A percentile compares a stretch with the other conserved stretches of the same genome.
These are phyloP conservation scores for Cladosporium austrohemisphaericum DNA, from an alignment of 2,329 filamentous ascomycete species.

Conservation along the genomic window DNA sequence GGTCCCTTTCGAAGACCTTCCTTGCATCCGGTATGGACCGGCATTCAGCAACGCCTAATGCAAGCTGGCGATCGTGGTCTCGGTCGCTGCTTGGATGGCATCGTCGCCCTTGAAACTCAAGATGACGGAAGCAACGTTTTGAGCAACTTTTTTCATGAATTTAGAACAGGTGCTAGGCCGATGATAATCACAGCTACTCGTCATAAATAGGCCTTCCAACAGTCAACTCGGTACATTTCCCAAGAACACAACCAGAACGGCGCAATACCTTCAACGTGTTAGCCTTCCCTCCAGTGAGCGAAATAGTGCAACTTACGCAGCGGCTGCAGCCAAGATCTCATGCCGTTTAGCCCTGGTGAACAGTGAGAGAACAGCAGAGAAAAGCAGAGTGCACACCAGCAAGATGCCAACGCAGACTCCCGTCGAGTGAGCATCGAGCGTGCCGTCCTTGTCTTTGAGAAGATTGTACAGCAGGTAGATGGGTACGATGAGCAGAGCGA, in stretches of 20 bases:
- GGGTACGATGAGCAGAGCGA: constrained; percentile 27
- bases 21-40: too few relatives aligned
- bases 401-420: constrained; percentile 23
- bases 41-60: too few relatives aligned
- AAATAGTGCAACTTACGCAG: constrained; percentile 28
- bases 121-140: too few relatives aligned
- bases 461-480: constrained; percentile 28
- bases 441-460: constrained; percentile 15
- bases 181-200: too few relatives aligned
- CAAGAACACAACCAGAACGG: constrained; percentile 8
- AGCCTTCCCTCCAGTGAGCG: too few relatives aligned
- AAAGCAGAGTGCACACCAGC: constrained; percentile 25
- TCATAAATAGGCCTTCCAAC: too few relatives aligned
- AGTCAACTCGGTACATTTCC: constrained; percentile 6
- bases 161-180: too few relatives aligned
- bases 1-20: too few relatives aligned
- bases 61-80: too few relatives aligned
- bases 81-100: too few relatives aligned
- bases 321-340: constrained; percentile 28
- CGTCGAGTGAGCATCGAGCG: constrained; percentile 16
- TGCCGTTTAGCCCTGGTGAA: constrained; percentile 28
- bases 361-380: constrained; percentile 25
- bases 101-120: too few relatives aligned
- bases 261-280: constrained; percentile 4
- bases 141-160: too few relatives aligned